Conservation (phyloP, 2,329 filamentous ascomycete species). For the Cryoendolithus antarcticus region DNA sequence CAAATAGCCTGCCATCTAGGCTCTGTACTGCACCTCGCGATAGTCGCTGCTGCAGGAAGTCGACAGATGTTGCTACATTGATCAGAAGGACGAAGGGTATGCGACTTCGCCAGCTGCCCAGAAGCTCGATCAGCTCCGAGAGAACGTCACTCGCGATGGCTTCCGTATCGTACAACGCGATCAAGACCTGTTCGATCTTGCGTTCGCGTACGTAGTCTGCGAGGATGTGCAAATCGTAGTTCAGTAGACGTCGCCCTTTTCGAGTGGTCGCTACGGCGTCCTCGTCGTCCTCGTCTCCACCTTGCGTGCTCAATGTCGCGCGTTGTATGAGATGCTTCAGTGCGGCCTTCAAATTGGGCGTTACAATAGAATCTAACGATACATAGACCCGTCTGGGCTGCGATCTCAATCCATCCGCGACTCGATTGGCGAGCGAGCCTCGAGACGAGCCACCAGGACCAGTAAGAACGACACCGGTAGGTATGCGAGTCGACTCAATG, state of each 20-base stretch:
- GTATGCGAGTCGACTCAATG: constrained; percentile 9
- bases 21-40: constrained; percentile 55
- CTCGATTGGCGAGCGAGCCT: constrained; percentile 54
- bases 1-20: constrained; percentile 60
- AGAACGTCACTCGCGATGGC: constrained; percentile 64
- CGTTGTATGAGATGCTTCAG: constrained; percentile 63
- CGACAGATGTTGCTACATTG: constrained; percentile 69
- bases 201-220: constrained; percentile 46
- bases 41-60: constrained; percentile 64
- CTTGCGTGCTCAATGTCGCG: constrained; percentile 38
- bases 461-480: constrained; percentile 48
- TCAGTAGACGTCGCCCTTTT: constrained; percentile 54
- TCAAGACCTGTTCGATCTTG: constrained; percentile 47
- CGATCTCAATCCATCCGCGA: constrained; percentile 39
- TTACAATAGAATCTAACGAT: constrained; percentile 56
- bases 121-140: constrained; percentile 55
- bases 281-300: constrained; percentile 40
- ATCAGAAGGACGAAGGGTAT: constrained; percentile 69
- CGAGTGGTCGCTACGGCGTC: constrained; percentile 29
- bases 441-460: constrained; percentile 70
- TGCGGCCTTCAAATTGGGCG: constrained; percentile 59
- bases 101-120: constrained; percentile 60
- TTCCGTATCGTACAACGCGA: constrained; percentile 72
- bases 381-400: constrained; percentile 44
- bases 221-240: constrained; percentile 67